Percentiles rank a stretch among this genome's conserved stretches.
phyloP scores from a whole-genome alignment of 2,329 filamentous ascomycete genomes.

The Rasamsonia emersonii region DNA sequence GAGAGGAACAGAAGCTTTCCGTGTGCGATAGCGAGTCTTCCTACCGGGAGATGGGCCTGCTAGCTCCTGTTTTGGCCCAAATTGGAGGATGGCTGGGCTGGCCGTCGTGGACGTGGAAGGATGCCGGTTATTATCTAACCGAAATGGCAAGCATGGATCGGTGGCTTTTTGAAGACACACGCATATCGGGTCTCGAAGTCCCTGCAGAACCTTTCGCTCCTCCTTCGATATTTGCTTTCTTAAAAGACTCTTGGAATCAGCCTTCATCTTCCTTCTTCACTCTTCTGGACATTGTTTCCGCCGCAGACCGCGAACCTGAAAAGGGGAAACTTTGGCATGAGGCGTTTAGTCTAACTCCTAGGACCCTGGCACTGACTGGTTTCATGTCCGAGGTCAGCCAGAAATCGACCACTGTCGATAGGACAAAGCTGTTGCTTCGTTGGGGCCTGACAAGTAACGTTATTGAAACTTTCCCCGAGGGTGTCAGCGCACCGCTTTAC shows the following conservation, averaged over 20 bases:
- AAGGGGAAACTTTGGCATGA: slow-evolving; percentile 27
- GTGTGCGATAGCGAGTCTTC: slow-evolving; percentile 46
- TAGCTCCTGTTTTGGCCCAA: slow-evolving; percentile 72
- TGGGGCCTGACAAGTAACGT: slow-evolving; percentile 56
- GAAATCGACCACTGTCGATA: slow-evolving; percentile 46
- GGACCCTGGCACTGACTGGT: slow-evolving; percentile 60
- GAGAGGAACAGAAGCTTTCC: slow-evolving; percentile 81
- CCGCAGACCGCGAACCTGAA: slow-evolving; percentile 17
- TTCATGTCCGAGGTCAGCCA: slow-evolving; percentile 54
- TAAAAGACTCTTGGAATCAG: slow-evolving; percentile 33
- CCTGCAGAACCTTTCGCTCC: slow-evolving; percentile 46
- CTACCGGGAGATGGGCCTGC: slow-evolving; percentile 36
- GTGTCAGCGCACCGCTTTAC: slow-evolving; percentile 68
- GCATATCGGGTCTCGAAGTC: slow-evolving; percentile 35
- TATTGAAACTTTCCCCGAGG: slow-evolving; percentile 77
- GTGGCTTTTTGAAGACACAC: slow-evolving; percentile 49
- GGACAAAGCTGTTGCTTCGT: slow-evolving; percentile 65
- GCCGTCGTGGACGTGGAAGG: slow-evolving; percentile 48
- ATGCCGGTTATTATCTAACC: slow-evolving; percentile 49
- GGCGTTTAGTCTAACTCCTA: slow-evolving; percentile 44
- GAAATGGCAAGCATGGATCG: slow-evolving; percentile 49
- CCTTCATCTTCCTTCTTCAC: slow-evolving; percentile 38
- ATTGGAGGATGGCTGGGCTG: slow-evolving; percentile 76
- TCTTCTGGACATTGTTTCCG: slow-evolving; percentile 40
- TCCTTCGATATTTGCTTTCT: slow-evolving; percentile 52